These are phyloP conservation scores for Tripidium arundinaceum DNA, from an alignment of 202 grass and related monocot genomes.

Conservation along the genomic window DNA sequence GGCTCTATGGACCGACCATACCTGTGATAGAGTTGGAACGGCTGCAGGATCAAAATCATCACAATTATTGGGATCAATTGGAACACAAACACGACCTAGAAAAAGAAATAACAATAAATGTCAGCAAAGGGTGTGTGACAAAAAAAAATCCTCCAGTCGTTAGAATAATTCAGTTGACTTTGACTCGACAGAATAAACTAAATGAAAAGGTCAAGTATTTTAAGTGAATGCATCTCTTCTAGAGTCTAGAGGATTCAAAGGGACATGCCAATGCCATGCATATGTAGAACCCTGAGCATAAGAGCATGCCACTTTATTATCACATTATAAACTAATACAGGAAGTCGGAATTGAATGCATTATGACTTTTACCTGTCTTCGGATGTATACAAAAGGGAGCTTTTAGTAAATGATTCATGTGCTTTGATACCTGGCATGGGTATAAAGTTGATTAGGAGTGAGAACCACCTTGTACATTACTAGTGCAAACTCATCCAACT, in stretches of 20 bases:
- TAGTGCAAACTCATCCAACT: background rate
- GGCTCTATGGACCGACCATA: slow-evolving; percentile 16
- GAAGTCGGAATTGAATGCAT: background rate
- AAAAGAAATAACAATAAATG: slow-evolving; percentile 29
- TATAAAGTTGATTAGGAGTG: background rate
- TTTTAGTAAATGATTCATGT: slow-evolving; percentile 97
- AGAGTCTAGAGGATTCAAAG: slow-evolving; percentile 2
- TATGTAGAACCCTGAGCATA: background rate
- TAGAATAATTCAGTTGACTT: too few relatives aligned
- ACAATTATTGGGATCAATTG: slow-evolving; percentile 76
- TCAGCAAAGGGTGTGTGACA: slow-evolving; percentile 11
- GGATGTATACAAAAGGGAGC: slow-evolving; percentile 87
- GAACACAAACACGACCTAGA: slow-evolving; percentile 79
- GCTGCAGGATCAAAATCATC: slow-evolving; percentile 81
- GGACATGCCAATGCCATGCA: too few relatives aligned
- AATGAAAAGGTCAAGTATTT: background rate
- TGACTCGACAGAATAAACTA: too few relatives aligned
- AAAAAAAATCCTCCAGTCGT: background rate
- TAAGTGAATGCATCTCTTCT: background rate
- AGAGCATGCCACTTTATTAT: background rate
- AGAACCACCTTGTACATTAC: background rate
- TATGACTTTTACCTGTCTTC: slow-evolving; percentile 66
- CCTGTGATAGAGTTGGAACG: slow-evolving; percentile 65
- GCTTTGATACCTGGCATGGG: slow-evolving; percentile 72
- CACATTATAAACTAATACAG: background rate